Base-by-base conservation (phyloP, 495 filamentous ascomycete genomes). In the Lepidopterella palustris region DNA sequence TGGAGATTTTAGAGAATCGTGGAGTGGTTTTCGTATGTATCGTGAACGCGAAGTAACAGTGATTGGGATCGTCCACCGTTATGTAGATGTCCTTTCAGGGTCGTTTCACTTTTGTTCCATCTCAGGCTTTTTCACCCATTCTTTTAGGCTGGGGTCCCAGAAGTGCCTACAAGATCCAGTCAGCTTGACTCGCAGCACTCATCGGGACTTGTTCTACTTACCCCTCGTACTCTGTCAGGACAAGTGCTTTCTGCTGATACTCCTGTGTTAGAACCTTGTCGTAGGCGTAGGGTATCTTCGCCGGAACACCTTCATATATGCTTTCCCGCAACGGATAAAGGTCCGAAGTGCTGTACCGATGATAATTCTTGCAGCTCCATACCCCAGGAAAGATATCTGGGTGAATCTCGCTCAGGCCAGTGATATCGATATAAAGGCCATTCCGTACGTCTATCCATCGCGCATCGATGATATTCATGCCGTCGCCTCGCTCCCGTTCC, bases 401-500 rank as follows among this genome's bases (percentile, higher is more conserved):
- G 26, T 89, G 76, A n/a, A 85, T 80, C 69, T 88, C 84, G 42
- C 80, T 81, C 25, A 93, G 71, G 24, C 82, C 89, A n/a, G 89
- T 95, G 69, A 95, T 90, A 67, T 95, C 90, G 68, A 95, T 86
- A 76, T 87, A 95, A 55, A 92, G 75, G 6, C 89, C 90, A 60
- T 84, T 93, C 50, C 73, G 70, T 21, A 80, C 76, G 71, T 95
- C 89, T 61, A 95, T 84, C 87, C 87, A 95, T 20, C 89, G 77
- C 35, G 88, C 89, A 72, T 93, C 90, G 66, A 95, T 95, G 31
- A 93, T 79, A 65, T 95, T 95, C 52, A 76, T 67, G 2, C 89
- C 89, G 61, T 82, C 77, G 13, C 86, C 85, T 28, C 84, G 76
- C 18, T 77, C 76, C 5, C 82, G 72, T 58, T 85, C 77, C 28